Percentiles rank a stretch among this genome's conserved stretches.
Conservation (phyloP, 176 grass and related monocot genomes). For the Bromus sterilis region DNA sequence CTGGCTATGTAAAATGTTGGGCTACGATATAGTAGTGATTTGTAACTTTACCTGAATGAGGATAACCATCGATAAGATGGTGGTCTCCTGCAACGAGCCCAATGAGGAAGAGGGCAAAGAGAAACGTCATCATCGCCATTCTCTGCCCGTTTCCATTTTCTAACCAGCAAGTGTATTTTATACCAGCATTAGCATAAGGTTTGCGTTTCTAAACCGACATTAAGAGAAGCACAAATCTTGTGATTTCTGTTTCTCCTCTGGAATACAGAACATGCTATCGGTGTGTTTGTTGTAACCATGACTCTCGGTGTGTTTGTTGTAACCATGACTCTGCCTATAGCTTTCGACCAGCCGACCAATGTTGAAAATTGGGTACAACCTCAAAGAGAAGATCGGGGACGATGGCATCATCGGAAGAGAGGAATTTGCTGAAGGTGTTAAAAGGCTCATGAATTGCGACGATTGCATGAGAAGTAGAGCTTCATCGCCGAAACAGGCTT, state of each 20-base stretch:
- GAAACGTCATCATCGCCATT: not conserved
- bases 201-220: not conserved
- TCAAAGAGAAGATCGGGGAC: constrained; percentile 14
- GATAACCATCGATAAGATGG: not conserved
- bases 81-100: not conserved
- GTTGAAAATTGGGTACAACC: constrained; percentile 15
- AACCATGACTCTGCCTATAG: too few relatives aligned
- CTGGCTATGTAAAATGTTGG: too few relatives aligned
- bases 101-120: not conserved
- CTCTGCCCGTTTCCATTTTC: not conserved
- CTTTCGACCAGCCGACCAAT: too few relatives aligned
- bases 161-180: not conserved
- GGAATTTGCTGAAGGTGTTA: constrained; percentile 7
- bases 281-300: too few relatives aligned
- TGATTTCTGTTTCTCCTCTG: not conserved
- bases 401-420: constrained; percentile 15
- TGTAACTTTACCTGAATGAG: not conserved
- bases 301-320: too few relatives aligned
- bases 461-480: constrained; percentile 22
- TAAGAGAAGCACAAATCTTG: not conserved
- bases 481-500: not conserved
- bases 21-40: too few relatives aligned
- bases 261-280: not conserved
- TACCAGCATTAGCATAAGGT: not conserved
- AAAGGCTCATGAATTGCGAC: constrained; percentile 26